These are phyloP conservation scores for Hericium alpestre DNA, from an alignment of 768 basidiomycete genomes.

Conservation along the genomic window DNA sequence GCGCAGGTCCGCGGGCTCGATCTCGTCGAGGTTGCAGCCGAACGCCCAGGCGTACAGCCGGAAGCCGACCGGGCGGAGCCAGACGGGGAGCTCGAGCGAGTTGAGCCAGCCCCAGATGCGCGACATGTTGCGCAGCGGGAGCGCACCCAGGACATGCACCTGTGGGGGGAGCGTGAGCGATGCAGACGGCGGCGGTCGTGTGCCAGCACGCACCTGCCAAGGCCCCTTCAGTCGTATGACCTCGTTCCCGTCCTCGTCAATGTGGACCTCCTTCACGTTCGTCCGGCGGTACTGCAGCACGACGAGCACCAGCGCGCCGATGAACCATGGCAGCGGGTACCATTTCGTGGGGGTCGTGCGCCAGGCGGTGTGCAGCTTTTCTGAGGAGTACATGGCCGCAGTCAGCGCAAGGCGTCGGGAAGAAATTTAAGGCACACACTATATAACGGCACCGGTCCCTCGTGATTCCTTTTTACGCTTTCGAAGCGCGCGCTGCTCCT, in stretches of 20 bases:
- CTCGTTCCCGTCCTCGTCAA: conserved; percentile 78
- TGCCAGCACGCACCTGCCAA: conserved; percentile 63
- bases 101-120: conserved; percentile 95
- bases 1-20: conserved; percentile 68
- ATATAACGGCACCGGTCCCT: conserved; percentile 33
- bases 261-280: conserved; percentile 50
- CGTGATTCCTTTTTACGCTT: conserved; percentile 1
- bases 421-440: conserved; percentile 26
- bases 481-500: background rate
- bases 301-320: conserved; percentile 81
- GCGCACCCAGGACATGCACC: conserved; percentile 95
- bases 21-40: conserved; percentile 89
- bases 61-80: conserved; percentile 89
- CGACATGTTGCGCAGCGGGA: conserved; percentile 92
- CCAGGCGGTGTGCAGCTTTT: conserved; percentile 67
- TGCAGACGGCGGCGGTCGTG: background rate
- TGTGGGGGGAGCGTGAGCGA: conserved; percentile 17
- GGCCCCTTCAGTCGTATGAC: conserved; percentile 77
- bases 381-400: conserved; percentile 24
- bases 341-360: conserved; percentile 83
- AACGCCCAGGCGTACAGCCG: conserved; percentile 80
- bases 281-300: conserved; percentile 58
- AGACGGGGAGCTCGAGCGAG: conserved; percentile 84
- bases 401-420: background rate
- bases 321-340: conserved; percentile 88